Base-by-base conservation (phyloP, 1,284 basidiomycete species). In the Papiliotrema fonsecae region DNA sequence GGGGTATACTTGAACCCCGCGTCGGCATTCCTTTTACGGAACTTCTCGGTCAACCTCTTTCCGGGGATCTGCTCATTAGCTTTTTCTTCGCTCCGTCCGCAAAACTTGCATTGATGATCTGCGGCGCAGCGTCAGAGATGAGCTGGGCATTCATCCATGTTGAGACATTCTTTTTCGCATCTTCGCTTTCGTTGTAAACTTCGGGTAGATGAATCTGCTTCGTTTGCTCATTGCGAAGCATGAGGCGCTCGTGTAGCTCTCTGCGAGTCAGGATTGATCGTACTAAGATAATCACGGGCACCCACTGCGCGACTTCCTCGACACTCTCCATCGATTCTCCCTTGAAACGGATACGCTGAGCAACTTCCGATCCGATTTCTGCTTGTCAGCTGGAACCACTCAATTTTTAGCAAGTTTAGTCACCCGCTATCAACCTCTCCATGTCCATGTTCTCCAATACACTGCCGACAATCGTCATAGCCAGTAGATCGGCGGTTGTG, bases 381-480 rank as follows among this genome's bases (percentile, higher is more conserved):
- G 44, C 11, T 16, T 16, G 42, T 61, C 39, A 65, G 52, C 48
- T 37, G 2, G 42, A 6, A 6, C 21, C 22, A 21, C 11, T 37
- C 19, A 34, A 27, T 5, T 4, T 9, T 10, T 32, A 7, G 16
- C 30, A 2, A 10, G 3, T 6, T 7, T 28, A 57, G 67, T 50
- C 37, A 72, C 71, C 67, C 4, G 49, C 48, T 52, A 98, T 90
- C 40, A 98, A 80, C 34, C 93, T 83, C 65, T 99, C 96, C 87
- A 99, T 93, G 71, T 98, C 94, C 62, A 98, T 85, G 63, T 97
- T 97, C 76, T 99, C 94, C 22, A 97, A 80, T 26, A 97, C 94
- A 61, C 89, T 90, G 21, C 91, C 94, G 47, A 75, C 89, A 56
- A 99, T 98, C 30, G 94, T 96, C 68, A 96, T 91, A n/a, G 93